These are phyloP conservation scores for Scenedesmus sp. DNA, from an alignment of 163 green algal species.

Conservation along the genomic window DNA sequence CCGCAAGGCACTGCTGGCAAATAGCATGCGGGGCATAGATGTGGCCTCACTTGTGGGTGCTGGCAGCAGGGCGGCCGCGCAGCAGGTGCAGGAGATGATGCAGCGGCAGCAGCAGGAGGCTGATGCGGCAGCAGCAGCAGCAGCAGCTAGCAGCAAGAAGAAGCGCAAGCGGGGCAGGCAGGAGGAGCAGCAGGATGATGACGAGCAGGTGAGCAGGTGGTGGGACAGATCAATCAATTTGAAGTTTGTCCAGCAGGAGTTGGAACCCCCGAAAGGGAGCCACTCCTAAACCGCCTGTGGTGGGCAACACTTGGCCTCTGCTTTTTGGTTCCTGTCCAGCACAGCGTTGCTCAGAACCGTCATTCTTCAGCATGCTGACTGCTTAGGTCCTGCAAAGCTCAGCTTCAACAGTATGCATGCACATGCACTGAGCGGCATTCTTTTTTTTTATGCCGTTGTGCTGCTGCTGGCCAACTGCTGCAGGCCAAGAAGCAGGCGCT, in stretches of 20 bases:
- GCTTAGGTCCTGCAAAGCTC: too few relatives aligned
- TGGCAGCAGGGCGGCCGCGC: slow-evolving; percentile 2
- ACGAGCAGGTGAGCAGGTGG: neutral
- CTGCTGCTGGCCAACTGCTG: neutral
- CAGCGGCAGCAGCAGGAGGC: slow-evolving; percentile 24
- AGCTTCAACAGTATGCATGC: too few relatives aligned
- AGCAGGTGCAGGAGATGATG: neutral
- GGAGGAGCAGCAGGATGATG: slow-evolving; percentile 16
- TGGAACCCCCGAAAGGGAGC: too few relatives aligned
- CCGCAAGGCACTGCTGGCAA: slow-evolving; percentile 78
- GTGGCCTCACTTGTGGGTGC: neutral
- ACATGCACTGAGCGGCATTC: too few relatives aligned
- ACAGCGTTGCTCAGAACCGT: too few relatives aligned
- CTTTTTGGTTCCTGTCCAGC: too few relatives aligned
- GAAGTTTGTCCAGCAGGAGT: too few relatives aligned
- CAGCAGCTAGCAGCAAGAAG: neutral
- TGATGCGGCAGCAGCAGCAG: slow-evolving; percentile 14
- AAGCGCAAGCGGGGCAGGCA: slow-evolving; percentile 2
- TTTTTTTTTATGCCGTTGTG: too few relatives aligned
- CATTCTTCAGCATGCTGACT: too few relatives aligned
- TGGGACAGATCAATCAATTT: too few relatives aligned
- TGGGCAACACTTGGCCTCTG: too few relatives aligned
- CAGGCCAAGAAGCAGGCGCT: slow-evolving; percentile 22
- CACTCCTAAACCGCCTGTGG: too few relatives aligned
- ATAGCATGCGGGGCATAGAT: slow-evolving; percentile 67